Evolutionary conservation across 1,284 basidiomycete genomes (phyloP).

Genomic region (Trichosporon coremiiforme): DNA sequence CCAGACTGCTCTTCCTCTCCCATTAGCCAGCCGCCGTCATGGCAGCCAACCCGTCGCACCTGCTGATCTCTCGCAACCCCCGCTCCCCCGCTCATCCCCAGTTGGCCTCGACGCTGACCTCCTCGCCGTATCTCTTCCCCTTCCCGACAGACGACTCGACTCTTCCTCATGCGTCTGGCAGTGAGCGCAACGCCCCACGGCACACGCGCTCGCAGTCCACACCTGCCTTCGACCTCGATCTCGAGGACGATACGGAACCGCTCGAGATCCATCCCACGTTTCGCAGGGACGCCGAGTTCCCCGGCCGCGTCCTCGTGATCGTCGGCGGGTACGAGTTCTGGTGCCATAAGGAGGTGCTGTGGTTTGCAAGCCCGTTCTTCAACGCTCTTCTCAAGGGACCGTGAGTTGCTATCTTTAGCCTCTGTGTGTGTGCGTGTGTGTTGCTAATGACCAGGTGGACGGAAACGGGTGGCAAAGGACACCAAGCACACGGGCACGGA

Average conservation of each 20-base stretch:
- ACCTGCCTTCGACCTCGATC: slow-evolving; percentile 21
- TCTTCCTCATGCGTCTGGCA: not conserved
- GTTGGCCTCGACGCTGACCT: slow-evolving; percentile 40
- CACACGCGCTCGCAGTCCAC: slow-evolving; percentile 25
- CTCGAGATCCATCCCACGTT: slow-evolving; percentile 50
- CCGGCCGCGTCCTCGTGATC: slow-evolving; percentile 48
- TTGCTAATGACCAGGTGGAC: slow-evolving; percentile 10
- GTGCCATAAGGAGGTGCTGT: slow-evolving; percentile 54
- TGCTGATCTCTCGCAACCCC: slow-evolving; percentile 52
- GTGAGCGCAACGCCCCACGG: not conserved
- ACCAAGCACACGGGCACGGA: not conserved
- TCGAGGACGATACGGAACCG: slow-evolving; percentile 38
- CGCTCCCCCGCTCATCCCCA: slow-evolving; percentile 51
- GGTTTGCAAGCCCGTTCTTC: slow-evolving; percentile 55
- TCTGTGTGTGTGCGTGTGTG: not conserved
- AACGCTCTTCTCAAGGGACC: slow-evolving; percentile 47
- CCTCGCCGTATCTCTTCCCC: slow-evolving; percentile 30
- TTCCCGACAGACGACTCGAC: slow-evolving; percentile 15
- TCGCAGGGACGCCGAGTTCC: slow-evolving; percentile 36
- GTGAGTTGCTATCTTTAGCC: slow-evolving; percentile 35
- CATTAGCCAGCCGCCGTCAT: slow-evolving; percentile 10
- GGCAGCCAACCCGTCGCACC: slow-evolving; percentile 50
- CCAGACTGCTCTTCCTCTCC: not conserved
- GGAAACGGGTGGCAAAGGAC: slow-evolving; percentile 17
- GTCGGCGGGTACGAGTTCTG: slow-evolving; percentile 51